Evolutionary conservation across 2,329 filamentous ascomycete genomes (phyloP), one percentile per base, ranked within the genome.

Genomic region (Graphilbum fragrans): DNA sequence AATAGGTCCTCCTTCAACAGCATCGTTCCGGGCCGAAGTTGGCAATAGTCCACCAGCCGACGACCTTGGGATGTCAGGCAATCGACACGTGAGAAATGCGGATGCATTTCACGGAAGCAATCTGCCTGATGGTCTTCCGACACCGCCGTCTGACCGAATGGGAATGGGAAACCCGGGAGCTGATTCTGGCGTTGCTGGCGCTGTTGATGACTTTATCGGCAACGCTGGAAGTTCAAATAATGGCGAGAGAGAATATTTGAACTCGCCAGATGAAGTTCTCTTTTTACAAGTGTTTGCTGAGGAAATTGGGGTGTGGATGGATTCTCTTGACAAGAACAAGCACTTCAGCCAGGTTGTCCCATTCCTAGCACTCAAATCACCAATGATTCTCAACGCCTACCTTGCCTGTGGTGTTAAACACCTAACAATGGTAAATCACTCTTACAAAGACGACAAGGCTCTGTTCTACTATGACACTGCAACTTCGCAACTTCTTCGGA

Each of bases 241-340:
- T 35, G 58, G 51, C 18, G 65, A 68, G 45, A 60, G 75, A 31
- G 74, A 83, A 39, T 85, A 76, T 50, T 68, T 94, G 36, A 79
- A 75, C 48, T 77, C 75, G 4, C 73, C 79, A 10, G 84, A 94
- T 44, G 86, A 94, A 56, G 73, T 92, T 0, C 64, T 81, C n/a
- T 87, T 87, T 55, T 86, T 95, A 81, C 86, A 94, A 57, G 80
- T 87, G 0, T 96, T 94, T 56, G 81, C 93, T 7, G 83, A 93
- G 53, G 83, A 94, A 49, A 85, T 96, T 2, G 87, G 82, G 1
- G 61, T 86, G 3, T 95, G 90, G 86, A 94, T 96, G 85, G 90
- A 95, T 60, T 85, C 80, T 34, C 78, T 95, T 66, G 86, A 94
- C 62, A 72, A 77, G 27, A 72, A 80, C 49, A 90, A 90, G 62